A percentile compares a stretch with the other conserved stretches of the same genome.
Conservation (phyloP, 2,329 filamentous ascomycete species). For the Alternaria gansuensis region DNA sequence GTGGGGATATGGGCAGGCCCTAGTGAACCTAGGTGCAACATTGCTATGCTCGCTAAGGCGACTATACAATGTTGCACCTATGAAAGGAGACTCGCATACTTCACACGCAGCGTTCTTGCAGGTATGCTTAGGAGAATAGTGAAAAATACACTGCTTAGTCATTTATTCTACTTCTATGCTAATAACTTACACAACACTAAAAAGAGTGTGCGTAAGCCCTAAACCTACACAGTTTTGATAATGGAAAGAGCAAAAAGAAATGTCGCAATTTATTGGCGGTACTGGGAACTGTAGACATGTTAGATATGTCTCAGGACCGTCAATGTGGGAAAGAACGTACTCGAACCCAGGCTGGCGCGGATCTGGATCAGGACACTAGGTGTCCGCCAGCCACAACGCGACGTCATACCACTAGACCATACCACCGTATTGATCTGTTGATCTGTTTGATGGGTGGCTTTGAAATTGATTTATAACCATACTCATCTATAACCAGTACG, state of each 20-base stretch:
- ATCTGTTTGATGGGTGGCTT: conserved; percentile 21
- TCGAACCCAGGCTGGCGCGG: conserved; percentile 52
- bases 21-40: background rate
- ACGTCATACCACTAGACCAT: conserved; percentile 54
- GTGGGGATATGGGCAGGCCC: background rate
- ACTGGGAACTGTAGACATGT: conserved; percentile 45
- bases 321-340: conserved; percentile 37
- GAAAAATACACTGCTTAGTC: background rate
- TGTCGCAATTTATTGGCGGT: conserved; percentile 39
- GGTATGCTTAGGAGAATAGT: background rate
- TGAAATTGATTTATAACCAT: background rate
- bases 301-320: conserved; percentile 34
- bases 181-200: background rate
- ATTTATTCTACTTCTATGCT: background rate
- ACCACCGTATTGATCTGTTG: conserved; percentile 35
- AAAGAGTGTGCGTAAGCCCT: background rate
- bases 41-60: background rate
- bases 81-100: too few relatives aligned
- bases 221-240: background rate
- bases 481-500: background rate
- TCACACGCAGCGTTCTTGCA: too few relatives aligned
- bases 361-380: conserved; percentile 38
- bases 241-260: conserved; percentile 26
- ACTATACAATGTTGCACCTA: background rate
- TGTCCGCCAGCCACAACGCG: conserved; percentile 50